Evolutionary conservation across 2,329 filamentous ascomycete genomes (phyloP).

Genomic region (Cladosporium sp.): DNA sequence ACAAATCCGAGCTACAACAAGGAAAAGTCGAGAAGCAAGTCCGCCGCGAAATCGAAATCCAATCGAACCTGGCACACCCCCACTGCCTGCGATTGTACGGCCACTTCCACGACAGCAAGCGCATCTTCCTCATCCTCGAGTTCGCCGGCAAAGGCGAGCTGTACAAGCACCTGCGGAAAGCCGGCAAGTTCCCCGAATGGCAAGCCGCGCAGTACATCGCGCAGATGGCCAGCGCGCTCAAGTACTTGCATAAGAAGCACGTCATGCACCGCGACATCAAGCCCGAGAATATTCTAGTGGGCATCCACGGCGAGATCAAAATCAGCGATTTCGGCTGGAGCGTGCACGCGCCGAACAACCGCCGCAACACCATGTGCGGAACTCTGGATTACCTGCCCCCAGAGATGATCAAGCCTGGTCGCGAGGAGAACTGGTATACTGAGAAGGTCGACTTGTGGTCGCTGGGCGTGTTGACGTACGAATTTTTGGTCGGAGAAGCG

Average conservation of each 20-base stretch:
- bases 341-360: constrained; percentile 93
- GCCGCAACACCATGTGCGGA: constrained; percentile 92
- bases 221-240: constrained; percentile 85
- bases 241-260: constrained; percentile 93
- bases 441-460: constrained; percentile 98
- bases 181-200: constrained; percentile 79
- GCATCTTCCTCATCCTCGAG: constrained; percentile 83
- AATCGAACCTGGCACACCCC: constrained; percentile 81
- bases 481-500: constrained; percentile 93
- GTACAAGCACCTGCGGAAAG: constrained; percentile 81
- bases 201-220: constrained; percentile 85
- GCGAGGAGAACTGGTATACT: constrained; percentile 80
- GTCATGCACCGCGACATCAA: constrained; percentile 98
- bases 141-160: constrained; percentile 84
- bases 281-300: constrained; percentile 93
- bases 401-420: constrained; percentile 88
- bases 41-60: constrained; percentile 84
- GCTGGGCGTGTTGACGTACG: constrained; percentile 90
- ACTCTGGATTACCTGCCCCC: constrained; percentile 96
- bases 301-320: constrained; percentile 97
- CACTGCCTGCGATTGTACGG: constrained; percentile 83
- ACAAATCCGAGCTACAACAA: constrained; percentile 79
- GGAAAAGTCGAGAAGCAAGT: constrained; percentile 85
- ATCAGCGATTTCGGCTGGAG: constrained; percentile 99
- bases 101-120: constrained; percentile 86